These are phyloP conservation scores for Isoetes engelmannii DNA, from an alignment of 83 land plant genomes.

Conservation along the genomic window DNA sequence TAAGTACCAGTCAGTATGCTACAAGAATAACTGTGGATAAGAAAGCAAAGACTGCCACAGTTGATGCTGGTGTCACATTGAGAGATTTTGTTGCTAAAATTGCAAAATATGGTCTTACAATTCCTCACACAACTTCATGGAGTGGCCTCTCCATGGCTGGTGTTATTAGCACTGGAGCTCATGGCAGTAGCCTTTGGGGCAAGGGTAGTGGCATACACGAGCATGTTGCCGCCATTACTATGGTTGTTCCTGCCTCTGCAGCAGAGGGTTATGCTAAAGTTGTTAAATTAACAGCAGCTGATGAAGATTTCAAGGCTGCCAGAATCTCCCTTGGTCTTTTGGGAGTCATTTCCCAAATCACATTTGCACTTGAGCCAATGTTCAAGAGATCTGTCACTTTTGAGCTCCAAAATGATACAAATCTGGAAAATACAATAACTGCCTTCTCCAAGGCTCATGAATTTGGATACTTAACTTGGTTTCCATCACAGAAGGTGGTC, in stretches of 20 bases:
- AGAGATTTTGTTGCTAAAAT: slow-evolving; percentile 6
- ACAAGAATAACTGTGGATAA: neutral
- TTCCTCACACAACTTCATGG: slow-evolving; percentile 18
- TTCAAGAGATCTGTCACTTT: slow-evolving; percentile 1
- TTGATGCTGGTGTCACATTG: slow-evolving; percentile 4
- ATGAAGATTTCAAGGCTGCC: slow-evolving; percentile 18
- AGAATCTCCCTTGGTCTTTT: neutral
- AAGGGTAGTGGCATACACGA: slow-evolving; percentile 16
- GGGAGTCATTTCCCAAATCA: neutral
- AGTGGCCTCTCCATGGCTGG: slow-evolving; percentile 19
- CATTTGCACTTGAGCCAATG: neutral
- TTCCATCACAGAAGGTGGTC: neutral
- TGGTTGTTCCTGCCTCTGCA: slow-evolving; percentile 21
- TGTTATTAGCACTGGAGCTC: slow-evolving; percentile 19
- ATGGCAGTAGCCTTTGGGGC: slow-evolving; percentile 20
- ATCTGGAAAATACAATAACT: neutral
- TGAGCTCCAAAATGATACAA: neutral
- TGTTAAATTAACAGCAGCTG: neutral
- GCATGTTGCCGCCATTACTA: slow-evolving; percentile 10
- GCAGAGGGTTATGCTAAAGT: slow-evolving; percentile 16
- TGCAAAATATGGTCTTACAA: slow-evolving; percentile 14
- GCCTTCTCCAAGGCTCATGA: neutral
- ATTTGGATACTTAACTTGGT: neutral
- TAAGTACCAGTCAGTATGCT: neutral
- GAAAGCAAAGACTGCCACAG: slow-evolving; percentile 8